Base-by-base conservation (phyloP, 805 yeast genomes). In the Metschnikowia bowlesiae region DNA sequence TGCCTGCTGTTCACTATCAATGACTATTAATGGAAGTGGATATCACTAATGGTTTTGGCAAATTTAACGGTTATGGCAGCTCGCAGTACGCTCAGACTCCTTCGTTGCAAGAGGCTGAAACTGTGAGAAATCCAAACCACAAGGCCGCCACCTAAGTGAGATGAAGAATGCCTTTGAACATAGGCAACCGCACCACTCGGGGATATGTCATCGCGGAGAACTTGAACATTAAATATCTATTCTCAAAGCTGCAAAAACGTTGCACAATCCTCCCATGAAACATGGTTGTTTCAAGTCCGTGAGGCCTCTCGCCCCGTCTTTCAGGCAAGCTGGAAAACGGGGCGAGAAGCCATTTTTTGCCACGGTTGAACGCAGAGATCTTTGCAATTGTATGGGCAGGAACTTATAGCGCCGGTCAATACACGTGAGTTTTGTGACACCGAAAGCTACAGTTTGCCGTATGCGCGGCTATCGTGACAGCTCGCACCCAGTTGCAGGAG, bases 381-480 rank as follows among this genome's bases (percentile, higher is more conserved):
- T 16, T 14, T 36, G 39, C 8, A 7, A 7, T 11, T 38, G 40
- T 4, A 13, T 18, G 28, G 13, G 8, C 13, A 8, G 8, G 28
- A 13, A 13, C 29, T 18, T 41, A 8, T 37, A 26, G 8, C 9
- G 43, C 43, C 16, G 26, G n/a, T 13, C 11, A 11, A 39, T 22
- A 14, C 14, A 39, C 43, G 22, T 36, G 29, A 14, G 36, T 31
- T 14, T 31, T 18, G 11, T n/a, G 44, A 41, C 45, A 32, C 31
- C 44, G 11, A 34, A 35, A 35, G 38, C 38, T 39, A 26, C 9
- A 31, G 28, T 39, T 28, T 29, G 11, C 14, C 44, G 32, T 22
- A 10, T 42, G 45, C 45, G 45, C 38, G 45, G 45, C 45, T 42
- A 42, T 42, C 45, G 13, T 13, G 34, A 16, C 45, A 42, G 30